Percentiles rank a stretch among this genome's conserved stretches.
Conservation (phyloP, 306 rosid genomes). For the Lathyrus aphaca region DNA sequence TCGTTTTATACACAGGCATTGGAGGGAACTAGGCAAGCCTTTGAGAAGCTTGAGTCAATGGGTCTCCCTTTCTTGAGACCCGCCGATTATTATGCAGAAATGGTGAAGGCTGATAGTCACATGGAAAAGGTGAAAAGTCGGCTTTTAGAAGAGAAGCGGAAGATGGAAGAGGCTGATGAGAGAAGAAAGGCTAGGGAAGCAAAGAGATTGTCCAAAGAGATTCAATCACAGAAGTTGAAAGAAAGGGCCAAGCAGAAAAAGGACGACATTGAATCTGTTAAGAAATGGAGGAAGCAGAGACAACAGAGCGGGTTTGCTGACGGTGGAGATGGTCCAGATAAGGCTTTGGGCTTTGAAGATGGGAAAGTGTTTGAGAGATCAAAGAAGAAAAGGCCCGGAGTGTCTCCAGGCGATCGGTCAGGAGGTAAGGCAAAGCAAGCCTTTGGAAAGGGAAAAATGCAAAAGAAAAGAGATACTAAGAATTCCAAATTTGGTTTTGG, state of each 20-base stretch:
- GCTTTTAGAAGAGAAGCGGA: conserved; percentile 64
- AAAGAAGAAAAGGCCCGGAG: conserved; percentile 65
- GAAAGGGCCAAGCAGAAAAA: conserved; percentile 86
- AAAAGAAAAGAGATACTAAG: conserved; percentile 57
- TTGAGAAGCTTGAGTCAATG: conserved; percentile 55
- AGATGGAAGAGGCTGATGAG: conserved; percentile 83
- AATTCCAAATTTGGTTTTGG: conserved; percentile 77
- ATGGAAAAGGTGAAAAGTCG: conserved; percentile 77
- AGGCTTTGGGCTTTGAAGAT: conserved; percentile 59
- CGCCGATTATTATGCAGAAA: conserved; percentile 74
- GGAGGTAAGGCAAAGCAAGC: conserved; percentile 69
- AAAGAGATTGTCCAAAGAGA: conserved; percentile 71
- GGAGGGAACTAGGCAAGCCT: conserved; percentile 24
- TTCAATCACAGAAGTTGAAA: conserved; percentile 72
- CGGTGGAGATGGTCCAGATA: conserved; percentile 50
- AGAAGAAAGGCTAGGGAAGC: conserved; percentile 77
- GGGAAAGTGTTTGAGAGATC: conserved; percentile 72
- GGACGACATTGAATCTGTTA: conserved; percentile 78
- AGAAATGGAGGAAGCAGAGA: conserved; percentile 95
- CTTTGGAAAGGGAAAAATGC: conserved; percentile 46
- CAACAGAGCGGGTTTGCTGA: conserved; percentile 79
- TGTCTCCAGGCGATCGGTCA: conserved; percentile 68
- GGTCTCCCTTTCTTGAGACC: conserved; percentile 75
- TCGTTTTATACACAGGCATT: conserved; percentile 10
- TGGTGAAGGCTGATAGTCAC: conserved; percentile 80